Percentiles rank a stretch among this genome's conserved stretches.
phyloP scores from a whole-genome alignment of 371 early-diverging fungal species.

The Rhizopus arrhizus region DNA sequence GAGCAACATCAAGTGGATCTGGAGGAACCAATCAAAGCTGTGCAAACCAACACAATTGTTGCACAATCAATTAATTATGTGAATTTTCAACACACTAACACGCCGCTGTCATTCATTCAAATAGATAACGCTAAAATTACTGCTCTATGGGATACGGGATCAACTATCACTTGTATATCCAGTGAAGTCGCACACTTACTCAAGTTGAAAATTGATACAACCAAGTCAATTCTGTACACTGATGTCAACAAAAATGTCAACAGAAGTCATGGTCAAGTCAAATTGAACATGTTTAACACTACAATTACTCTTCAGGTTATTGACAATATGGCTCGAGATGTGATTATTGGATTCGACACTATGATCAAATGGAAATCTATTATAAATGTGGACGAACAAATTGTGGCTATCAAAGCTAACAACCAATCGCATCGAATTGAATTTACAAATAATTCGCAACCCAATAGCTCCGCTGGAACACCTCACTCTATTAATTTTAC shows the following conservation, averaged over 20 bases:
- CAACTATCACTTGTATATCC: background rate
- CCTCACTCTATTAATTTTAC: no score
- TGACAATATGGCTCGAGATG: background rate
- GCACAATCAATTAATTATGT: slow-evolving; percentile 3
- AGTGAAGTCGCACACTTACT: background rate
- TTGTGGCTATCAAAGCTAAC: no score
- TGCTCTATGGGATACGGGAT: slow-evolving; percentile 13
- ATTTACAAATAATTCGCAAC: no score
- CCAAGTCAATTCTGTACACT: background rate
- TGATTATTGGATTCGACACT: no score
- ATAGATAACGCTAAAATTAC: background rate
- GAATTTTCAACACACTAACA: background rate
- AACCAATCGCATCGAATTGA: no score
- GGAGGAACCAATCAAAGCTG: no score
- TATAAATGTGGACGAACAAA: no score
- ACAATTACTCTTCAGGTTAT: slow-evolving; percentile 5
- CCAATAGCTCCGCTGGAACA: no score
- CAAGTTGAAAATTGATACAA: background rate
- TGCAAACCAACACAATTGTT: no score
- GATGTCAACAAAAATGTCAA: slow-evolving; percentile 12
- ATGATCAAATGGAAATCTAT: no score
- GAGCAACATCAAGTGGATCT: no score
- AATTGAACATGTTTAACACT: background rate
- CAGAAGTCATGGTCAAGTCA: background rate
- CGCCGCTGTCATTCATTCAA: background rate